Percentiles rank a stretch among this genome's conserved stretches.
Evolutionary conservation across 2,329 filamentous ascomycete genomes (phyloP).

Genomic region (Didymellaceae sp.): DNA sequence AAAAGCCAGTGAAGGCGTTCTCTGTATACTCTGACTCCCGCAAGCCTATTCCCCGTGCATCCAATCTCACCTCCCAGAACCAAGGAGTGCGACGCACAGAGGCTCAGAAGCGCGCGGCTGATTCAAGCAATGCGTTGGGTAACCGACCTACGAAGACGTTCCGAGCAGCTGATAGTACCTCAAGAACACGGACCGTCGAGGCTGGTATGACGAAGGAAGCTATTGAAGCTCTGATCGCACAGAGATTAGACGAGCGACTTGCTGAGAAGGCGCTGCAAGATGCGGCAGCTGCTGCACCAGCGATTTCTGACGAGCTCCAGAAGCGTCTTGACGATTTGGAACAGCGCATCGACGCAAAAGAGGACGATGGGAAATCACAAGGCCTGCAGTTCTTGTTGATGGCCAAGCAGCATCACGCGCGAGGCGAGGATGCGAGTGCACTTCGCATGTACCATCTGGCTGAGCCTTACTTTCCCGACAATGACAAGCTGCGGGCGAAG

Average conservation of each 20-base stretch:
- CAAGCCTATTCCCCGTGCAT: slow-evolving; percentile 35
- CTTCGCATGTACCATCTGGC: slow-evolving; percentile 87
- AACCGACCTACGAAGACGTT: slow-evolving; percentile 51
- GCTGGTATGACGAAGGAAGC: slow-evolving; percentile 63
- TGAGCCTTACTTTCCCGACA: slow-evolving; percentile 82
- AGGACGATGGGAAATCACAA: slow-evolving; percentile 78
- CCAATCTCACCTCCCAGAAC: slow-evolving; percentile 43
- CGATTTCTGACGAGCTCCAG: slow-evolving; percentile 79
- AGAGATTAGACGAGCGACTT: slow-evolving; percentile 87
- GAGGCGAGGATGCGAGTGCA: slow-evolving; percentile 78
- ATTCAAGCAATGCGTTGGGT: slow-evolving; percentile 44
- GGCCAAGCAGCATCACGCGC: slow-evolving; percentile 87
- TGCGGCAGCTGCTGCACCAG: slow-evolving; percentile 52
- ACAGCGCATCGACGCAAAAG: slow-evolving; percentile 74
- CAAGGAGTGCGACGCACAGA: slow-evolving; percentile 47
- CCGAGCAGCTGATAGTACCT: slow-evolving; percentile 45
- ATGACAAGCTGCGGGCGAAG: slow-evolving; percentile 72
- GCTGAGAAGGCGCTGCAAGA: slow-evolving; percentile 73
- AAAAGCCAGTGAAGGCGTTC: slow-evolving; percentile 83
- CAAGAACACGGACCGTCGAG: slow-evolving; percentile 36
- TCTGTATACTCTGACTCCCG: slow-evolving; percentile 78
- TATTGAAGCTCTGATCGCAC: slow-evolving; percentile 91
- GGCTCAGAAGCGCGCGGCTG: slow-evolving; percentile 53
- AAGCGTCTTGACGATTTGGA: slow-evolving; percentile 83
- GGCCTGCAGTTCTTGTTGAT: slow-evolving; percentile 87